These are phyloP conservation scores for Lentinus tigrinus DNA, from an alignment of 768 basidiomycete species.

Conservation along the genomic window DNA sequence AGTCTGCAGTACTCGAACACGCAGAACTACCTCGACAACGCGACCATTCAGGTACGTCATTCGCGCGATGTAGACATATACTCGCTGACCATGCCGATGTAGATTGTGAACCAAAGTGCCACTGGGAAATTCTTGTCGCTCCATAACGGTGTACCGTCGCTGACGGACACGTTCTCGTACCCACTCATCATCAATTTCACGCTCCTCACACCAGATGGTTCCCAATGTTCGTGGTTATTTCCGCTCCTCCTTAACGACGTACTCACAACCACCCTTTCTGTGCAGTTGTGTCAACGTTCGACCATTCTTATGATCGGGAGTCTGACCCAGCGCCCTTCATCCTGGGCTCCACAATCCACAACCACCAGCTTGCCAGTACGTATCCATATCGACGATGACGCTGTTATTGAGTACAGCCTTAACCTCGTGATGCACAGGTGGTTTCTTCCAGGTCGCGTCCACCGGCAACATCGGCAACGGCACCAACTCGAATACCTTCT, in stretches of 20 bases:
- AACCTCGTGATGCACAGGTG: constrained; percentile 34
- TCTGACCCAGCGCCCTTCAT: constrained; percentile 59
- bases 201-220: constrained; percentile 30
- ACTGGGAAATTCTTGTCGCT: constrained; percentile 46
- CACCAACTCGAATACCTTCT: constrained; percentile 66
- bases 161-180: constrained; percentile 54
- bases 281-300: constrained; percentile 52
- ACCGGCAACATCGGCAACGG: constrained; percentile 63
- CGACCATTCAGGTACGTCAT: constrained; percentile 36
- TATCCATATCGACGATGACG: constrained; percentile 7
- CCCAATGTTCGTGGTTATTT: not conserved
- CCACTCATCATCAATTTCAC: constrained; percentile 47
- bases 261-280: not conserved
- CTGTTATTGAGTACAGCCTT: not conserved
- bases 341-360: constrained; percentile 53
- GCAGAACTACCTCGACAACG: constrained; percentile 57
- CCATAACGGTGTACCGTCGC: constrained; percentile 43
- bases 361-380: constrained; percentile 61
- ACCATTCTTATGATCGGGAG: constrained; percentile 67
- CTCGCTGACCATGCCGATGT: not conserved
- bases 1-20: constrained; percentile 57
- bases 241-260: not conserved
- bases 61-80: not conserved
- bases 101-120: constrained; percentile 53
- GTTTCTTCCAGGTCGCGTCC: constrained; percentile 45